These are phyloP conservation scores for Lodderomyces elongisporus DNA, from an alignment of 1,139 yeast genomes.

Conservation along the genomic window DNA sequence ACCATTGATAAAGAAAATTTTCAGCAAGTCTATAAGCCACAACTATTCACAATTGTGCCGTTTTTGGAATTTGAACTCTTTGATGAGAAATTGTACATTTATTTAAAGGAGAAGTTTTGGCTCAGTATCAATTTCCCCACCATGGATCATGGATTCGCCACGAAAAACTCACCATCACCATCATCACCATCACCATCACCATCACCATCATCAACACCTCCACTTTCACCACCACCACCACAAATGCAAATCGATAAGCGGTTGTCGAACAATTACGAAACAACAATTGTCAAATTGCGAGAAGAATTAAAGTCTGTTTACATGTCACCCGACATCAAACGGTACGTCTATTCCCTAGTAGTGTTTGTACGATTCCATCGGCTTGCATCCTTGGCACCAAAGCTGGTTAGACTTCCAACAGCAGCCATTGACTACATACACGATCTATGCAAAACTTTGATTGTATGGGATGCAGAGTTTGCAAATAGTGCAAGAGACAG, in stretches of 20 bases:
- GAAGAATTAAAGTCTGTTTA: conserved; percentile 17
- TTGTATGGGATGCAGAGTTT: conserved; percentile 18
- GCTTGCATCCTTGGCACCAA: conserved; percentile 35
- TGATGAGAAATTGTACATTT: conserved; percentile 21
- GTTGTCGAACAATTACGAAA: conserved; percentile 4
- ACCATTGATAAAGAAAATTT: conserved; percentile 10
- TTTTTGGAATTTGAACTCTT: conserved; percentile 16
- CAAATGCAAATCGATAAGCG: no score
- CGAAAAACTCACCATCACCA: no score
- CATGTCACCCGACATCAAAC: conserved; percentile 33
- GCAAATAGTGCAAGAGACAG: not conserved
- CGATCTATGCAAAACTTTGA: conserved; percentile 25
- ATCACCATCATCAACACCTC: not conserved
- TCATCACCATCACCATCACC: not conserved
- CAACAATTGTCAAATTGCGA: conserved; percentile 10
- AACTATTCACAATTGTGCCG: conserved; percentile 22
- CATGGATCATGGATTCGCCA: not conserved
- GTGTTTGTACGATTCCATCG: conserved; percentile 39
- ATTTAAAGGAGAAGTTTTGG: conserved; percentile 38
- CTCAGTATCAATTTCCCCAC: conserved; percentile 19
- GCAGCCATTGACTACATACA: conserved; percentile 26
- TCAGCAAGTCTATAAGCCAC: conserved; percentile 16
- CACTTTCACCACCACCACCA: not conserved
- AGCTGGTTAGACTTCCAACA: conserved; percentile 32
- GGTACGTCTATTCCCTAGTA: conserved; percentile 36